Conservation (phyloP, 768 basidiomycete genomes). For the Mycena filopes region DNA sequence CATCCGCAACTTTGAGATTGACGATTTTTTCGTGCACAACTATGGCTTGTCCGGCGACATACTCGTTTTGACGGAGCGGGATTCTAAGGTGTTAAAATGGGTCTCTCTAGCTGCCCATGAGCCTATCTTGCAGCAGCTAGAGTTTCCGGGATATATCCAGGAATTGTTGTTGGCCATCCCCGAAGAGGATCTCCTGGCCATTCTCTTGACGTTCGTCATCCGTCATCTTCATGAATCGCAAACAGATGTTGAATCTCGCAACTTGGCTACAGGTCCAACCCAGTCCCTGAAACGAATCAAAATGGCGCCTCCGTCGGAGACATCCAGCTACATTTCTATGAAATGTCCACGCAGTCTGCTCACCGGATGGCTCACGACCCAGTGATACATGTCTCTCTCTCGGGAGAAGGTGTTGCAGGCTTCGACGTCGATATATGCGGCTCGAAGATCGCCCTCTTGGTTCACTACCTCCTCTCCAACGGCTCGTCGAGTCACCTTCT, state of each 20-base stretch:
- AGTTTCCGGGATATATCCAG: neutral
- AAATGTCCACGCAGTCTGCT: neutral
- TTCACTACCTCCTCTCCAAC: neutral
- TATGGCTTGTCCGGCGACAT: slow-evolving; percentile 10
- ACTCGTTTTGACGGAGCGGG: neutral
- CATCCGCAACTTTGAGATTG: neutral
- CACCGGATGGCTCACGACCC: neutral
- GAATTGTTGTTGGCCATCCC: neutral
- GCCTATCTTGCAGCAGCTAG: neutral
- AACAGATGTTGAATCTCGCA: neutral
- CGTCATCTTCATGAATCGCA: neutral
- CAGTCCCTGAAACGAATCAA: no score
- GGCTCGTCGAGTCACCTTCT: neutral
- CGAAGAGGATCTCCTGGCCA: slow-evolving; percentile 7
- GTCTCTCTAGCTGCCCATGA: neutral
- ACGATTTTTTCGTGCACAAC: neutral
- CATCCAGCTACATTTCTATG: no score
- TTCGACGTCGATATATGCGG: neutral
- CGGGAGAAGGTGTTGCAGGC: neutral
- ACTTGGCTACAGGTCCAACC: neutral
- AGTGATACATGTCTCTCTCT: no score
- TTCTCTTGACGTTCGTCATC: slow-evolving; percentile 4
- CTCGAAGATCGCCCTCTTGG: neutral
- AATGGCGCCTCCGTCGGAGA: neutral
- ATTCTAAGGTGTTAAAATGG: neutral